Conservation (phyloP, 176 grass and related monocot species). For the Zoysia japonica region DNA sequence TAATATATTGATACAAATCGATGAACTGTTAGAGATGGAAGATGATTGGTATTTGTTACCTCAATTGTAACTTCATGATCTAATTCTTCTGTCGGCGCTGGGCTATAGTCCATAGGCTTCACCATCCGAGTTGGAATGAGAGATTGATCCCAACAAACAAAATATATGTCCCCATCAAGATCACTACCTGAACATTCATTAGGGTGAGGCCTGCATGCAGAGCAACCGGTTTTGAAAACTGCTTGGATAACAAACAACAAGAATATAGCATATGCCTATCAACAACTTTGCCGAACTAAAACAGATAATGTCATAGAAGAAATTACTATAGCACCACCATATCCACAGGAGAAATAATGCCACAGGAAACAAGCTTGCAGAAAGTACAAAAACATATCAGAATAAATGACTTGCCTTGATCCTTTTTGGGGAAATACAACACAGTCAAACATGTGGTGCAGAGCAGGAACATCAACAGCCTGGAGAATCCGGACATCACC, state of each 20-base stretch:
- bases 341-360: background rate
- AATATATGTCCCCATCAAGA: constrained; percentile 95
- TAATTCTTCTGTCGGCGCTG: constrained; percentile 62
- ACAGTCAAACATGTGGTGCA: constrained; percentile 87
- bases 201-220: constrained; percentile 71
- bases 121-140: constrained; percentile 61
- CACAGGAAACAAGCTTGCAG: background rate
- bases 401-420: constrained; percentile 54
- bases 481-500: constrained; percentile 74
- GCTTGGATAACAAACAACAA: constrained; percentile 25
- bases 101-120: constrained; percentile 77
- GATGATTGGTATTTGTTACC: constrained; percentile 37
- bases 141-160: constrained; percentile 72
- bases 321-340: background rate
- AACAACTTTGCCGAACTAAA: background rate
- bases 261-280: constrained; percentile 15
- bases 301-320: background rate
- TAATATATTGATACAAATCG: constrained; percentile 13
- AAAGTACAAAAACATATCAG: background rate
- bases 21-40: constrained; percentile 12
- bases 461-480: constrained; percentile 70
- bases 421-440: constrained; percentile 95
- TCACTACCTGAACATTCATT: constrained; percentile 98
- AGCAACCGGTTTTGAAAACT: constrained; percentile 17
- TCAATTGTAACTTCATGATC: constrained; percentile 86